phyloP scores from a whole-genome alignment of 768 basidiomycete species.

The Amanita brunnescens region DNA sequence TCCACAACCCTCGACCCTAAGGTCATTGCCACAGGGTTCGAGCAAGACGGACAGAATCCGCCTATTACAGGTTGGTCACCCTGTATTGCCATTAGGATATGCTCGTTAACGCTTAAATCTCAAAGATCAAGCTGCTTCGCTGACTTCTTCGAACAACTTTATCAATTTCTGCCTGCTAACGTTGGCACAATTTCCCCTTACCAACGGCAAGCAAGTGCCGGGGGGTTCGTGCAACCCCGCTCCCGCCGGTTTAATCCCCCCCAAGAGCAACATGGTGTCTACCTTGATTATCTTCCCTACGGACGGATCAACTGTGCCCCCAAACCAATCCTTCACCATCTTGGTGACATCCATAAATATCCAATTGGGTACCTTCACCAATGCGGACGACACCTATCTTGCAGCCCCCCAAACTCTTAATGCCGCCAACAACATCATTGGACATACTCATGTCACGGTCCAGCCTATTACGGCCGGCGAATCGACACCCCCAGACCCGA shows the following conservation, averaged over 20 bases:
- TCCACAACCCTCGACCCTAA: conserved; percentile 45
- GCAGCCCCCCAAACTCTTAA: conserved; percentile 45
- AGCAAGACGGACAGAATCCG: conserved; percentile 38
- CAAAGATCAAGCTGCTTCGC: conserved; percentile 39
- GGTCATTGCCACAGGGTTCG: conserved; percentile 41
- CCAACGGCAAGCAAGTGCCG: conserved; percentile 40
- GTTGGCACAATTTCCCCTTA: conserved; percentile 33
- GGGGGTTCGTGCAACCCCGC: conserved; percentile 48
- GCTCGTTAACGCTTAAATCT: conserved; percentile 10
- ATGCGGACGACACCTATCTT: conserved; percentile 38
- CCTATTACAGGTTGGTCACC: conserved; percentile 24
- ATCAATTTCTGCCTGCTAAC: conserved; percentile 40
- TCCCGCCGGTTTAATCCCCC: conserved; percentile 43
- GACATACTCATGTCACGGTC: conserved; percentile 47
- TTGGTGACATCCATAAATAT: conserved; percentile 31
- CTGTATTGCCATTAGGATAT: conserved; percentile 7
- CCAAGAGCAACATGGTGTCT: conserved; percentile 33
- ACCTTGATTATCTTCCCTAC: conserved; percentile 34
- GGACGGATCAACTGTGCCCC: conserved; percentile 32
- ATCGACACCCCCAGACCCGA: conserved; percentile 35
- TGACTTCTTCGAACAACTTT: conserved; percentile 52
- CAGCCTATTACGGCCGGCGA: conserved; percentile 32
- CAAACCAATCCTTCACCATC: conserved; percentile 39
- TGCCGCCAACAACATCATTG: conserved; percentile 35
- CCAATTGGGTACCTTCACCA: conserved; percentile 41